phyloP scores from a whole-genome alignment of 495 filamentous ascomycete genomes.

The Staphylotrichum longicolle region DNA sequence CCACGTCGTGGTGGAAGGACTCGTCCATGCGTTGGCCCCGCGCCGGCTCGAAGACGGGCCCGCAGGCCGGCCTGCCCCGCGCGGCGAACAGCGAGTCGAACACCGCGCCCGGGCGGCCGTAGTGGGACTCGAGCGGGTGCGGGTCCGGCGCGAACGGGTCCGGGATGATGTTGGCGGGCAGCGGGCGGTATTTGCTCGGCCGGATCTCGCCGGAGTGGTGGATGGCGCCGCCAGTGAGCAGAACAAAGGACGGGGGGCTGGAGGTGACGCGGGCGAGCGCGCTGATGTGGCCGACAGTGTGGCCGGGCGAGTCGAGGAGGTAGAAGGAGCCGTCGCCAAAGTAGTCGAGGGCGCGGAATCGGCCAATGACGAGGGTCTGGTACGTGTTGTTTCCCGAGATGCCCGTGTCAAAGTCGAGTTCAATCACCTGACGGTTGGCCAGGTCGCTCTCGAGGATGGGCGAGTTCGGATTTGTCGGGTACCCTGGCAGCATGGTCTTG shows the following conservation, averaged over 20 bases:
- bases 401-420: constrained; percentile 44
- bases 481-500: constrained; percentile 50
- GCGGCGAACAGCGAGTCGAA: constrained; percentile 40
- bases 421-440: constrained; percentile 39
- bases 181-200: constrained; percentile 48
- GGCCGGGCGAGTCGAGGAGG: constrained; percentile 56
- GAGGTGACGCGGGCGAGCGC: constrained; percentile 53
- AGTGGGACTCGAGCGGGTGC: constrained; percentile 11
- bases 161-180: constrained; percentile 46
- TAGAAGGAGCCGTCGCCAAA: constrained; percentile 61
- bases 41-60: constrained; percentile 40
- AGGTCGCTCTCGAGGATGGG: constrained; percentile 47
- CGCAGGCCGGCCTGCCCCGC: constrained; percentile 15
- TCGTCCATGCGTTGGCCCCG: not conserved
- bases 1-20: constrained; percentile 28
- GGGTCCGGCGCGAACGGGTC: constrained; percentile 34
- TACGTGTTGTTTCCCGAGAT: not conserved
- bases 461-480: constrained; percentile 45
- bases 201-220: constrained; percentile 55
- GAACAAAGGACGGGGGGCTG: constrained; percentile 48
- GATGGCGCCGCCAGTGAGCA: constrained; percentile 55
- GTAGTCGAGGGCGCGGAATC: constrained; percentile 56
- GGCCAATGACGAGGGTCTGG: constrained; percentile 42
- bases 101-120: constrained; percentile 40
- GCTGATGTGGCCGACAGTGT: constrained; percentile 56